Percentiles rank a stretch among this genome's conserved stretches.
phyloP scores from a whole-genome alignment of 495 filamentous ascomycete genomes.

The Amniculicola lignicola region DNA sequence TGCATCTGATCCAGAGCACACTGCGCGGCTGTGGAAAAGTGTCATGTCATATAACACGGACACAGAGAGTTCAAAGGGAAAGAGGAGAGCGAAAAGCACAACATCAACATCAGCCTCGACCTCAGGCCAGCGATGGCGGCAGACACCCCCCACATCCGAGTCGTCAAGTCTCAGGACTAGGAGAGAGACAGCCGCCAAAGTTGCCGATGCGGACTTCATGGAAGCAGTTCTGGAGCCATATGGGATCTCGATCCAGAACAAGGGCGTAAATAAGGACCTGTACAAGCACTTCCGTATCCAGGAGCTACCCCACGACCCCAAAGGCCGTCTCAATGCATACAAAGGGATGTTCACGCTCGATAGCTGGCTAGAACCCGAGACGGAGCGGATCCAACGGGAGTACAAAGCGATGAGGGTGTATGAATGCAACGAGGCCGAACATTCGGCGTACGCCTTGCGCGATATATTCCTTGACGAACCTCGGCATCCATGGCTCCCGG shows the following conservation, averaged over 20 bases:
- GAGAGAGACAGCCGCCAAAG: conserved; percentile 4
- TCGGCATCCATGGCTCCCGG: neutral
- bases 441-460: neutral
- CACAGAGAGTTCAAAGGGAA: conserved; percentile 4
- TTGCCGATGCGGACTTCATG: conserved; percentile 9
- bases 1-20: conserved; percentile 5
- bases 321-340: neutral
- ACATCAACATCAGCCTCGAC: neutral
- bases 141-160: conserved; percentile 2
- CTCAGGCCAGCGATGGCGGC: neutral
- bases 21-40: conserved; percentile 2
- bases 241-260: conserved; percentile 6
- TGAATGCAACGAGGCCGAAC: neutral
- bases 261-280: conserved; percentile 7
- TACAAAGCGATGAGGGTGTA: neutral
- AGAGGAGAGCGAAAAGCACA: conserved; percentile 2
- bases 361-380: neutral
- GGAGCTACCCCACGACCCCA: neutral
- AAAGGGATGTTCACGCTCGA: neutral
- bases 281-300: neutral
- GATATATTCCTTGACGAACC: neutral
- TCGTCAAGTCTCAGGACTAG: conserved; percentile 2
- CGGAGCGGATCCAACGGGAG: neutral
- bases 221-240: conserved; percentile 8
- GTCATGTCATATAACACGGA: conserved; percentile 4